A percentile compares a stretch with the other conserved stretches of the same genome.
Evolutionary conservation across 2,329 filamentous ascomycete genomes (phyloP).

Genomic region (Metarhizium humberi): DNA sequence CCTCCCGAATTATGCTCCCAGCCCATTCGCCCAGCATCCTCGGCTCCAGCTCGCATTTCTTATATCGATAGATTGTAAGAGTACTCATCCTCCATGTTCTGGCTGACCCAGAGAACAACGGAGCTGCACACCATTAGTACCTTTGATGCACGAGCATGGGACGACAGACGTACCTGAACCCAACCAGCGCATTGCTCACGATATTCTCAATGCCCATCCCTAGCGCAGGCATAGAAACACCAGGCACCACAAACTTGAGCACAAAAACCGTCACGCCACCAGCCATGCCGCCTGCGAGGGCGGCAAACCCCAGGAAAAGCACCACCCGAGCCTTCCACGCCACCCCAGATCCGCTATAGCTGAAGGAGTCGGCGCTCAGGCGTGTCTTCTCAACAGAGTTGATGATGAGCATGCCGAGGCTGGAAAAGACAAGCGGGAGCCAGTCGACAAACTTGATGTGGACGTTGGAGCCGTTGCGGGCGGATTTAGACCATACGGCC

Average conservation of each 20-base stretch:
- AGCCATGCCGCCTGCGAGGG: conserved; percentile 57
- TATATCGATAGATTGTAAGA: conserved; percentile 54
- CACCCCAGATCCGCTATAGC: conserved; percentile 52
- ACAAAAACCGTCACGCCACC: conserved; percentile 61
- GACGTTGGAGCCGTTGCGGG: conserved; percentile 46
- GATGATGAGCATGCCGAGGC: conserved; percentile 62
- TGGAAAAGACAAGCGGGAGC: conserved; percentile 58
- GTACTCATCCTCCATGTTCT: conserved; percentile 67
- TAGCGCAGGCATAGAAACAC: conserved; percentile 49
- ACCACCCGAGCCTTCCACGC: conserved; percentile 62
- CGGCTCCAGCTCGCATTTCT: not conserved
- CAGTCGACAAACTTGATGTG: conserved; percentile 62
- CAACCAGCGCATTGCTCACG: conserved; percentile 55
- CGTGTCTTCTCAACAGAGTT: conserved; percentile 61
- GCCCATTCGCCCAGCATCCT: not conserved
- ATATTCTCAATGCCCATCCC: conserved; percentile 58
- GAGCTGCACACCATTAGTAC: conserved; percentile 31
- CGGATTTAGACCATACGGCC: conserved; percentile 56
- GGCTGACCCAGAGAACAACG: conserved; percentile 58
- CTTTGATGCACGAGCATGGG: not conserved
- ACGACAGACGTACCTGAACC: conserved; percentile 39
- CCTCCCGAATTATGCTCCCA: not conserved
- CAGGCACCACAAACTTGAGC: conserved; percentile 52
- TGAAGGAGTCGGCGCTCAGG: conserved; percentile 53
- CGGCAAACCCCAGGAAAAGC: conserved; percentile 57